Evolutionary conservation across 495 filamentous ascomycete genomes (phyloP).

Genomic region (Chaetomium cochliodes): DNA sequence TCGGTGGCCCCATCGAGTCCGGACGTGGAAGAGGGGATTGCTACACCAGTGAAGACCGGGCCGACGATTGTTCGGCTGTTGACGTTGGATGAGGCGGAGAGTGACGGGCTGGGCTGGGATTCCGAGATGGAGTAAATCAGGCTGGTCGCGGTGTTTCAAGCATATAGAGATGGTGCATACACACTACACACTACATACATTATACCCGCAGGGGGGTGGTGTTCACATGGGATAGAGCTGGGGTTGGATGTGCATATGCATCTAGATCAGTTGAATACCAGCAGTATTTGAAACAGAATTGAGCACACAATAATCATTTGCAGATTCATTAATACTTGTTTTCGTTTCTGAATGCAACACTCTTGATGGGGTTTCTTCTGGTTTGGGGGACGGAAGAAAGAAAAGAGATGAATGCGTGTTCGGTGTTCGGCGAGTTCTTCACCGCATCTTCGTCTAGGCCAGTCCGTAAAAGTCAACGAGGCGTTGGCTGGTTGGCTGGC

Average conservation of each 20-base stretch:
- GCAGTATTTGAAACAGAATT: not conserved
- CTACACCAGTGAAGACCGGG: not conserved
- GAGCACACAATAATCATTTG: not conserved
- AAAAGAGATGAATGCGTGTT: no score
- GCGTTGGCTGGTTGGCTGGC: no score
- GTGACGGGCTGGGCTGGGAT: not conserved
- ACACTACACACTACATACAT: no score
- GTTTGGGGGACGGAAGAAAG: no score
- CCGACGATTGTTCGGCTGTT: slow-evolving; percentile 15
- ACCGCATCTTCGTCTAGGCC: no score
- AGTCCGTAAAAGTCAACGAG: no score
- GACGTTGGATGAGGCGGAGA: not conserved
- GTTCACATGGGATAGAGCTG: not conserved
- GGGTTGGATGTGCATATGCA: not conserved
- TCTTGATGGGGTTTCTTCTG: no score
- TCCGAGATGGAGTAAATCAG: not conserved
- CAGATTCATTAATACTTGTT: not conserved
- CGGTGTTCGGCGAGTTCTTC: no score
- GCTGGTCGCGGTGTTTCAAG: no score
- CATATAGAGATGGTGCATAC: no score
- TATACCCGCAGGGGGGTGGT: not conserved
- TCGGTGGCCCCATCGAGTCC: not conserved
- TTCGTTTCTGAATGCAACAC: not conserved
- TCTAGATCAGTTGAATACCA: not conserved
- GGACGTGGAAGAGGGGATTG: not conserved